A percentile compares a stretch with the other conserved stretches of the same genome.
These are phyloP conservation scores for Chondrostereum purpureum DNA, from an alignment of 1,284 basidiomycete species.

Conservation along the genomic window DNA sequence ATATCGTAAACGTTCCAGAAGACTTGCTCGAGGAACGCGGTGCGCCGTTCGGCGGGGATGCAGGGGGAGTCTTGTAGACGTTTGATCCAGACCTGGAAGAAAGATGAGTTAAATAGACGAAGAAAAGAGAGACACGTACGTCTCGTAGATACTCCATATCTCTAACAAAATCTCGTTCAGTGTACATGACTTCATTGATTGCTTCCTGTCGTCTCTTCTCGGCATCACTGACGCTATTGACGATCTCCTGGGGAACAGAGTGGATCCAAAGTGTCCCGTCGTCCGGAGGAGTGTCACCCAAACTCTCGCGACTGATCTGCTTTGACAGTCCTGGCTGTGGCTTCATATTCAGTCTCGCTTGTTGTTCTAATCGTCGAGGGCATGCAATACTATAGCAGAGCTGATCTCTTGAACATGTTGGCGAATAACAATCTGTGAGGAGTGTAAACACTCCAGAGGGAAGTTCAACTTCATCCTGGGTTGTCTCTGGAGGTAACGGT, in stretches of 20 bases:
- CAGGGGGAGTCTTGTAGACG: conserved; percentile 75
- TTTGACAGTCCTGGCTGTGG: conserved; percentile 83
- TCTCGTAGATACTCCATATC: conserved; percentile 98
- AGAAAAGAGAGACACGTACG: conserved; percentile 39
- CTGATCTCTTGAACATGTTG: conserved; percentile 90
- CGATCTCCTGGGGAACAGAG: conserved; percentile 90
- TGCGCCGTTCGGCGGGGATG: conserved; percentile 71
- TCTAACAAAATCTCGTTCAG: conserved; percentile 94
- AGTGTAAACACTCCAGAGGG: conserved; percentile 97
- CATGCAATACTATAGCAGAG: conserved; percentile 98
- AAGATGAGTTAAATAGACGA: conserved; percentile 5
- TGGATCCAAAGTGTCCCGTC: conserved; percentile 96
- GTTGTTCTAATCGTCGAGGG: conserved; percentile 90
- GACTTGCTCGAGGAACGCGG: conserved; percentile 89
- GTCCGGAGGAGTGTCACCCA: conserved; percentile 83
- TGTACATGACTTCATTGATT: conserved; percentile 99
- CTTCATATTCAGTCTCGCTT: conserved; percentile 88
- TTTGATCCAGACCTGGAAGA: conserved; percentile 81
- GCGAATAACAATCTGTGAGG: conserved; percentile 96
- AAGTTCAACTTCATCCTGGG: conserved; percentile 63
- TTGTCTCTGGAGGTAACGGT: conserved; percentile 30
- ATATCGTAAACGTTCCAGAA: conserved; percentile 99
- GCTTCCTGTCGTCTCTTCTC: conserved; percentile 98
- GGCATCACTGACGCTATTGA: conserved; percentile 84
- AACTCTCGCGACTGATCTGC: conserved; percentile 75